Base-by-base conservation (phyloP, 2,329 filamentous ascomycete genomes). In the Penicillium carneum region DNA sequence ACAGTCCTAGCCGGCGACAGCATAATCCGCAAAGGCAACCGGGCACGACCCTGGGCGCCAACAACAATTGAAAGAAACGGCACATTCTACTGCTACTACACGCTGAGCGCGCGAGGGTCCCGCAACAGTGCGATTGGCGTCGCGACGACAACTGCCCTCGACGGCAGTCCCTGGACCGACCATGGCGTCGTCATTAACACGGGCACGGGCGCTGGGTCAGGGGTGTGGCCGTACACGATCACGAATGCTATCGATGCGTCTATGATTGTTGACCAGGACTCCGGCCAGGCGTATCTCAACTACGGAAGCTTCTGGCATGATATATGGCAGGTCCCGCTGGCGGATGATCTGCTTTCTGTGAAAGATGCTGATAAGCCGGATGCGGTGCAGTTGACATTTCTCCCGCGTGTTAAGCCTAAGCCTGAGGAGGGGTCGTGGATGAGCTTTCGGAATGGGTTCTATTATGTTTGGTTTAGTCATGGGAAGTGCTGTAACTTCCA, bases 391-490 rank as follows among this genome's bases (percentile, higher is more conserved):
- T 68, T 78, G 52, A 71, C 65, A 0, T 73, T 64, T 48, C 10
- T 70, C 8, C 73, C 72, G 3, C 9, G 56, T 2, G 29, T 42
- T 3, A 62, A 60, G 12, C 20, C 53, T 8, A 73, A 69, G 50
- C 74, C 76, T 0, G 61, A 71, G 18, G 77, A 79, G 54, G 77
- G 76, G 0, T 69, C 71, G 0, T 79, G 73, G 57, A 74, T 79
- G 68, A 77, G 68, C 48, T 79, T 71, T 29, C 67, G 63, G 5
- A 66, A 68, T 3, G 73, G 72, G 1, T 79, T 72, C 46, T 79
- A 79, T 64, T 79, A 79, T 61, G 39, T 70, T 20, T 79, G 77
- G 76, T 77, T 76, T 49, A 79, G 77, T 51, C 71, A 73, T 57
- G 77, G 77, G 12, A 67, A 72, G n/a, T 79, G 77, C 55, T 79